phyloP scores from a whole-genome alignment of 1,139 yeast species.

The Kodamaea alishanica region DNA sequence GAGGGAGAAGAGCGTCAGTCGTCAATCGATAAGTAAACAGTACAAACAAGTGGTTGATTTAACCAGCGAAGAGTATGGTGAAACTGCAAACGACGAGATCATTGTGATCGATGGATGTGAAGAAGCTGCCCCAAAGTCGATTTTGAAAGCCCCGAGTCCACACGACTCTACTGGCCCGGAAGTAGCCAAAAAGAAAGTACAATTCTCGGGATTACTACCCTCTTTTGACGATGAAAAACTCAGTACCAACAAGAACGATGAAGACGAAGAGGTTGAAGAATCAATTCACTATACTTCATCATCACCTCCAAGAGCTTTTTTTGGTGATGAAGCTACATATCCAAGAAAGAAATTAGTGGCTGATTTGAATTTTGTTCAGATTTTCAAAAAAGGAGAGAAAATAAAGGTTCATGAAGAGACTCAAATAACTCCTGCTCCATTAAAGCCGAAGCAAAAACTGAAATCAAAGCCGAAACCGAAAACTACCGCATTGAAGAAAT shows the following conservation, averaged over 20 bases:
- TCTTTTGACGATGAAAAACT: slow-evolving; percentile 16
- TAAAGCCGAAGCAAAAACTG: slow-evolving; percentile 1
- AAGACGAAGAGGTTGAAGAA: slow-evolving; percentile 8
- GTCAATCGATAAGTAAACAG: slow-evolving; percentile 6
- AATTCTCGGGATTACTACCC: slow-evolving; percentile 15
- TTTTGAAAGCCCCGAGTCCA: slow-evolving; percentile 7
- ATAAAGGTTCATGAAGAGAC: slow-evolving; percentile 6
- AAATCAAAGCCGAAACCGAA: background rate
- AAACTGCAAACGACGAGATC: slow-evolving; percentile 14
- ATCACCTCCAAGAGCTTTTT: slow-evolving; percentile 22
- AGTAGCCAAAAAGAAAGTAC: slow-evolving; percentile 9
- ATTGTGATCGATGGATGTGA: slow-evolving; percentile 28
- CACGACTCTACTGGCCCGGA: background rate
- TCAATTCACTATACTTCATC: slow-evolving; percentile 20
- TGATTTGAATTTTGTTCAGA: slow-evolving; percentile 24
- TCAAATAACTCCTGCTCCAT: slow-evolving; percentile 1
- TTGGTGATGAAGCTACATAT: slow-evolving; percentile 18
- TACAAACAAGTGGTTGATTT: slow-evolving; percentile 24
- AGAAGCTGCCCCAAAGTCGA: slow-evolving; percentile 12
- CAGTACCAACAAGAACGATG: slow-evolving; percentile 5
- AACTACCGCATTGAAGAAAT: background rate
- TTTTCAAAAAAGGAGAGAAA: slow-evolving; percentile 18
- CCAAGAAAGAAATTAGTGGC: slow-evolving; percentile 28
- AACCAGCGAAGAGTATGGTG: slow-evolving; percentile 20
- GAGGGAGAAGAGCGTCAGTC: background rate